Conservation (phyloP, 192 early-diverging fungal genomes). For the Powellomyces hirtus region DNA sequence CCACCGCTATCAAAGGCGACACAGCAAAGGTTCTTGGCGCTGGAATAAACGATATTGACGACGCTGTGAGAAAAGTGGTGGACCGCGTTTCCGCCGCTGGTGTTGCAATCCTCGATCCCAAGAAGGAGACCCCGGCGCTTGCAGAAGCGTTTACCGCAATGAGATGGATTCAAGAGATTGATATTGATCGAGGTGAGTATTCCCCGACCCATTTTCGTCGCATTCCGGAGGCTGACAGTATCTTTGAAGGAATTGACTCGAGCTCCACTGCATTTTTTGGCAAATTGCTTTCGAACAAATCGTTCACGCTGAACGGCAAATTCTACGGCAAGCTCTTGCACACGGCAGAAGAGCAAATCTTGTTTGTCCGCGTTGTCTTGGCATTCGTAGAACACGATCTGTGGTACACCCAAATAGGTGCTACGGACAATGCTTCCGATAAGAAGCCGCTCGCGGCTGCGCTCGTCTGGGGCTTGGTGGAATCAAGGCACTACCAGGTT, state of each 20-base stretch:
- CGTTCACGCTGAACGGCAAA: constrained; percentile 80
- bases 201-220: too few relatives aligned
- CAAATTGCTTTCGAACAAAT: constrained; percentile 40
- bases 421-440: not conserved
- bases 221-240: too few relatives aligned
- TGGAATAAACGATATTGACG: constrained; percentile 40
- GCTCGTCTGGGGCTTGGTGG: constrained; percentile 56
- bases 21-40: constrained; percentile 17
- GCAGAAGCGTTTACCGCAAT: constrained; percentile 43
- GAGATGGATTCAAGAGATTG: constrained; percentile 27
- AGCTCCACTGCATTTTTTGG: constrained; percentile 18
- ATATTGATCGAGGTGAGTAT: not conserved
- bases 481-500: constrained; percentile 32
- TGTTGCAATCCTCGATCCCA: constrained; percentile 45
- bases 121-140: constrained; percentile 45
- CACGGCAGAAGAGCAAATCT: constrained; percentile 65
- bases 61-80: constrained; percentile 47
- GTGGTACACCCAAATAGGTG: constrained; percentile 30
- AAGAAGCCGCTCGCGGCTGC: constrained; percentile 46
- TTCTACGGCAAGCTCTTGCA: constrained; percentile 69
- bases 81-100: constrained; percentile 46
- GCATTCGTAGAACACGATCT: constrained; percentile 33
- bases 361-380: constrained; percentile 56
- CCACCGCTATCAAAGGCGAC: constrained; percentile 52
- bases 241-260: constrained; percentile 19